A percentile compares a stretch with the other conserved stretches of the same genome.
phyloP scores from a whole-genome alignment of 108 stramenopile species.

The Nannochloropsis salina region DNA sequence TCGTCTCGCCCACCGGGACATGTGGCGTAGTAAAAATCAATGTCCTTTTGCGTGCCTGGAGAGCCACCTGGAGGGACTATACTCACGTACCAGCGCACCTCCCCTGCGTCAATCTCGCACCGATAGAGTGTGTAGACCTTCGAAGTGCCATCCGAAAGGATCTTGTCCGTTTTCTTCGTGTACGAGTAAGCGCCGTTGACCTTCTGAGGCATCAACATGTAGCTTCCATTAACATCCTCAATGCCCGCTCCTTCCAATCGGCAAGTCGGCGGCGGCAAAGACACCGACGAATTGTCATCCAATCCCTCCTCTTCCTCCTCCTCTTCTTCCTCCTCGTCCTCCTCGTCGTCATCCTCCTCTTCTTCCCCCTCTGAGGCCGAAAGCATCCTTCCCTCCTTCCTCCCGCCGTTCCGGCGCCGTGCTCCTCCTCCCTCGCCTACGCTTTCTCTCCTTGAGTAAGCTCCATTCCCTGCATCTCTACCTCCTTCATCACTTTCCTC shows the following conservation, averaged over 20 bases:
- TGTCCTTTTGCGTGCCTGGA: background rate
- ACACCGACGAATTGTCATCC: background rate
- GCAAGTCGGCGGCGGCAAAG: background rate
- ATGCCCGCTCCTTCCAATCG: background rate
- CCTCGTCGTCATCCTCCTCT: background rate
- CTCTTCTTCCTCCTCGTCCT: conserved; percentile 4
- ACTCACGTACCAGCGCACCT: background rate
- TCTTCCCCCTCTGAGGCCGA: too few species aligned
- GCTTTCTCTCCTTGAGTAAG: background rate
- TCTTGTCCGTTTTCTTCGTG: background rate
- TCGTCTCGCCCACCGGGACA: conserved; percentile 8
- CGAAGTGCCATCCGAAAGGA: background rate
- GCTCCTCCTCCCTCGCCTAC: background rate
- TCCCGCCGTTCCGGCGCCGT: too few species aligned
- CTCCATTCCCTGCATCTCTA: background rate
- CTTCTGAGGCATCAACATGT: background rate
- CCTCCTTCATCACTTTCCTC: background rate
- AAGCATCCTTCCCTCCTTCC: too few species aligned
- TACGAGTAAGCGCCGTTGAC: background rate
- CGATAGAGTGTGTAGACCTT: background rate
- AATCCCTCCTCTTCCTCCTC: background rate
- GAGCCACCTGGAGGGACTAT: background rate
- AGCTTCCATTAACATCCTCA: background rate
- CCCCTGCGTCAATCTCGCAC: background rate
- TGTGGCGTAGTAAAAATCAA: background rate